Evolutionary conservation across 1,284 basidiomycete species (phyloP).

Genomic region (Trichosporon ovoides): DNA sequence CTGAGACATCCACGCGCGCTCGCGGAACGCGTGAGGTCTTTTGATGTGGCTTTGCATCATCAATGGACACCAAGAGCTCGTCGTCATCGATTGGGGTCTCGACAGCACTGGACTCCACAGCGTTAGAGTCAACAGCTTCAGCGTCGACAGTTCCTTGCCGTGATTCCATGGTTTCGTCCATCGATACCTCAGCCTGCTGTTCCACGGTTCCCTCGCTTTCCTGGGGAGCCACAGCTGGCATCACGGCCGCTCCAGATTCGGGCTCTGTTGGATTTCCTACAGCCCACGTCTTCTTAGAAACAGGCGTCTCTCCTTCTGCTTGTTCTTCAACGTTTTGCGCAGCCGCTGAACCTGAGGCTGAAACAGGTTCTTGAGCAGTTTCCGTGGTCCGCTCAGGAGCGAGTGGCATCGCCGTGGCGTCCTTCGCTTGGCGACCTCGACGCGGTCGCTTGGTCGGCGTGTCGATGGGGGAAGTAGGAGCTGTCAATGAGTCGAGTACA

Average conservation of each 20-base stretch:
- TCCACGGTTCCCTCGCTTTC: not conserved
- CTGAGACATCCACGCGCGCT: constrained; percentile 28
- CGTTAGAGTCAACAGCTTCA: not conserved
- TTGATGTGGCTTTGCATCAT: not conserved
- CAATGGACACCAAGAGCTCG: constrained; percentile 5
- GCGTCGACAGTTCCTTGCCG: not conserved
- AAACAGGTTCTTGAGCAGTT: not conserved
- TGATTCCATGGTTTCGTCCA: not conserved
- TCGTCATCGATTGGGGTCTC: not conserved
- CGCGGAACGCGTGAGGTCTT: not conserved
- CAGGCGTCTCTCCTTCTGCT: not conserved
- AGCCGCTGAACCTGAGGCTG: not conserved
- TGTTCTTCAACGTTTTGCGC: not conserved
- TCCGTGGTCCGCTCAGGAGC: not conserved
- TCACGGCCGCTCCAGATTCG: not conserved
- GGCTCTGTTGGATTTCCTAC: not conserved
- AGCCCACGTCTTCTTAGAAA: constrained; percentile 1
- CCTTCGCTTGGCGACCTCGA: not conserved
- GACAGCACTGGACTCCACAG: not conserved
- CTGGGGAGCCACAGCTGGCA: not conserved
- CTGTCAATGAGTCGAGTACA: not conserved
- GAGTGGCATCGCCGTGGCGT: not conserved
- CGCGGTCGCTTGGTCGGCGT: not conserved
- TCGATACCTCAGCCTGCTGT: not conserved
- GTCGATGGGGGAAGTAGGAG: not conserved